Evolutionary conservation across 208 protist genomes (phyloP).

Genomic region (Trypanosoma melophagium): DNA sequence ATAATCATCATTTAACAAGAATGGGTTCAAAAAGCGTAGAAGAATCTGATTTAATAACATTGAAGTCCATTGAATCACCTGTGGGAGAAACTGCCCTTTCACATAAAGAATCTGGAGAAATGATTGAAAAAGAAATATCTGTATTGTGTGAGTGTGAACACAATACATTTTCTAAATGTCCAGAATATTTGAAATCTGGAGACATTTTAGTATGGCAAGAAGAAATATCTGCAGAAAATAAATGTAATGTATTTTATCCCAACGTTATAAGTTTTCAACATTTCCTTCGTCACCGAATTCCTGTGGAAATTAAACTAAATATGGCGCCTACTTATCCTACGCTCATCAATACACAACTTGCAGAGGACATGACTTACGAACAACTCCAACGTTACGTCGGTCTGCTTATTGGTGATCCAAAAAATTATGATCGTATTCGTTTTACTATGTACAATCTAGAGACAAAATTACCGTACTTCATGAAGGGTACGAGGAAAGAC

Average conservation of each 20-base stretch:
- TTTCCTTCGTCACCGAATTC: constrained; percentile 66
- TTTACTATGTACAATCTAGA: constrained; percentile 88
- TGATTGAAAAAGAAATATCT: constrained; percentile 21
- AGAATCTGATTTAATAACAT: neutral
- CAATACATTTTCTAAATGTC: constrained; percentile 41
- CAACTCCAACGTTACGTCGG: constrained; percentile 88
- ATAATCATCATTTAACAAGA: constrained; percentile 45
- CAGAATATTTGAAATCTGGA: constrained; percentile 45
- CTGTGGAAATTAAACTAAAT: constrained; percentile 78
- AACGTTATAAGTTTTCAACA: constrained; percentile 81
- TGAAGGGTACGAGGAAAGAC: constrained; percentile 80
- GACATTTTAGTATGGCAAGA: constrained; percentile 77
- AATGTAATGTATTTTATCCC: constrained; percentile 73
- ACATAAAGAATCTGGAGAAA: constrained; percentile 3
- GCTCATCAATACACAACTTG: constrained; percentile 66
- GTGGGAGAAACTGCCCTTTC: neutral
- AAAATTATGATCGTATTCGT: constrained; percentile 81
- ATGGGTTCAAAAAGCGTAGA: constrained; percentile 8
- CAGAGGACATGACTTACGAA: constrained; percentile 86
- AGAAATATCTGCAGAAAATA: constrained; percentile 41
- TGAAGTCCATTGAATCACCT: neutral
- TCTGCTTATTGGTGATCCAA: constrained; percentile 55
- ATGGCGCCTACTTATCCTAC: constrained; percentile 59
- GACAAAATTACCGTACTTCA: constrained; percentile 84
- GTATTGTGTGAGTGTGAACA: constrained; percentile 57